Base-by-base conservation (phyloP, 2,329 filamentous ascomycete genomes). In the Amylocarpus encephaloides region DNA sequence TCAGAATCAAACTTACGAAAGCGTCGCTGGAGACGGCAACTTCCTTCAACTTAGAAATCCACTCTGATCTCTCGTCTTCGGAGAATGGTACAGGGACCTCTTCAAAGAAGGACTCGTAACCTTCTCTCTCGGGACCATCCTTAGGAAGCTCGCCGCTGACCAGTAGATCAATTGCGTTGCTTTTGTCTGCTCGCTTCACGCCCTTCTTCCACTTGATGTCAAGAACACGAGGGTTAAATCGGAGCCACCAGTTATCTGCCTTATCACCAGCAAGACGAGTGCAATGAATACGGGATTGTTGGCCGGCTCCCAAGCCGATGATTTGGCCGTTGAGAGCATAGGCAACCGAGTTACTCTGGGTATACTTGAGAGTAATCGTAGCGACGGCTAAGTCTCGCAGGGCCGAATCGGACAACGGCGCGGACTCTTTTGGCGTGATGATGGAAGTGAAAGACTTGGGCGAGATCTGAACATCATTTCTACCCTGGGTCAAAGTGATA, bases 171-270 rank as follows among this genome's bases (percentile, higher is more conserved):
- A 97, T 96, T 58, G 91, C 92, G 69, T 98, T 98, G 76, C 87
- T 94, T 82, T 97, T 98, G 70, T 96, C 92, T 42, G 93, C 80
- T 51, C 93, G 83, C 83, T 97, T 97, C 66, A 87, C 89, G 63
- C 93, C 92, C 75, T 93, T 92, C 80, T 95, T 96, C 88, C 90
- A 98, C 75, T 92, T 88, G 68, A 98, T 85, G 66, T 75, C 78
- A 44, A 97, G 78, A 11, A 93, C 88, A 47, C 88, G 85, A 61
- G 88, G 85, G 75, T 96, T 88, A 82, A 97, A 97, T 64, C 93
- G 87, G 78, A 98, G 86, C 93, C 92, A 98, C 92, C 92, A 97
- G 78, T 95, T 96, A 72, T 98, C 93, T 43, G 91, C 89, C 78
- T 98, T 98, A 76, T 97, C 92, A 53, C 93, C 93, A 10, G 93